These are phyloP conservation scores for Phyllosticta citribraziliensis DNA, from an alignment of 2,329 filamentous ascomycete species.

Conservation along the genomic window DNA sequence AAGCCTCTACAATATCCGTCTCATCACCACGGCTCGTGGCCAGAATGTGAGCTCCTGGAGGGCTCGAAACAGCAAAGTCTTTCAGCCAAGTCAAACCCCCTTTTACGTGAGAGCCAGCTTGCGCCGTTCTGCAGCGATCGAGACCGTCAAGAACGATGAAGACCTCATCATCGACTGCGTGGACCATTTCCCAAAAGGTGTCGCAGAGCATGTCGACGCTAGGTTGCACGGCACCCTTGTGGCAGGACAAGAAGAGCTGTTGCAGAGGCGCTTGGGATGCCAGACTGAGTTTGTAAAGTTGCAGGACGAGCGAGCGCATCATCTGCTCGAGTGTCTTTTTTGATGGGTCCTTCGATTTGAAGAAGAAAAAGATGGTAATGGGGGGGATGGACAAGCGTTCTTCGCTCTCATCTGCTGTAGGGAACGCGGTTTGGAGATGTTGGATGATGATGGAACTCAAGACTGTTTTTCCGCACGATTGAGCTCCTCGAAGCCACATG, in stretches of 20 bases:
- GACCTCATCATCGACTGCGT: neutral
- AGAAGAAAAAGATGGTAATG: conserved; percentile 24
- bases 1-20: too few species aligned
- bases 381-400: neutral
- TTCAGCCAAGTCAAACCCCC: too few species aligned
- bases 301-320: conserved; percentile 29
- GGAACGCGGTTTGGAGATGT: conserved; percentile 14
- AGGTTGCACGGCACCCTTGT: neutral
- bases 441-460: conserved; percentile 30
- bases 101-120: too few species aligned
- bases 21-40: too few species aligned
- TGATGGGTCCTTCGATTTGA: conserved; percentile 16
- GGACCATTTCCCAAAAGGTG: neutral
- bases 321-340: conserved; percentile 28
- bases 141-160: conserved; percentile 20
- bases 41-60: too few species aligned
- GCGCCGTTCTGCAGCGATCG: conserved; percentile 16
- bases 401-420: neutral
- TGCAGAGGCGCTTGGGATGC: neutral
- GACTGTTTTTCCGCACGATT: conserved; percentile 35
- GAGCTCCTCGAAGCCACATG: conserved; percentile 29
- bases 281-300: conserved; percentile 19
- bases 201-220: neutral
- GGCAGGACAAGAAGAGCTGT: neutral
- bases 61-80: too few species aligned